Conservation (phyloP, 371 early-diverging fungal genomes). For the Zancudomyces culisetae region DNA sequence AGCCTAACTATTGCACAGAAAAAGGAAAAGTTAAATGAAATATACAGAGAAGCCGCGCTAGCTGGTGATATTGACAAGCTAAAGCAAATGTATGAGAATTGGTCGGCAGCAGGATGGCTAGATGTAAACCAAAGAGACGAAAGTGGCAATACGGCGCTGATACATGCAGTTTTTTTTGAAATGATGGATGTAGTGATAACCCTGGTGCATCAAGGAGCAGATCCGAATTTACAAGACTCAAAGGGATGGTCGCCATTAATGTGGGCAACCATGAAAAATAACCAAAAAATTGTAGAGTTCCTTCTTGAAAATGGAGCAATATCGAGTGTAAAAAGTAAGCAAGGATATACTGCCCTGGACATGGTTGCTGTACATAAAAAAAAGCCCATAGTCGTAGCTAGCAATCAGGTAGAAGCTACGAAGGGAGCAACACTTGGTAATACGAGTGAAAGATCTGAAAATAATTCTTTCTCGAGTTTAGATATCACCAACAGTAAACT, state of each 20-base stretch:
- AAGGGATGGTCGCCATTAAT: constrained; percentile 90
- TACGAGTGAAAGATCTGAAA: neutral
- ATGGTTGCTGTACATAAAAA: constrained; percentile 23
- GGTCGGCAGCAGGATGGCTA: constrained; percentile 31
- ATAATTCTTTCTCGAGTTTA: neutral
- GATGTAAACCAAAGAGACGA: constrained; percentile 63
- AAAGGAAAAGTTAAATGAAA: constrained; percentile 24
- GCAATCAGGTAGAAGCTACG: no score
- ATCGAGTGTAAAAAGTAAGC: constrained; percentile 38
- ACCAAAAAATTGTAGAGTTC: constrained; percentile 46
- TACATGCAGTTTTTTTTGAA: constrained; percentile 76
- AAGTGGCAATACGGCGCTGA: constrained; percentile 60
- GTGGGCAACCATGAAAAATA: constrained; percentile 84
- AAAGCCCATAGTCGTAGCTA: no score
- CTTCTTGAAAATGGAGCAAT: constrained; percentile 63
- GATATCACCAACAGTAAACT: no score
- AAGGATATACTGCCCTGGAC: constrained; percentile 64
- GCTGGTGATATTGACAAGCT: constrained; percentile 32
- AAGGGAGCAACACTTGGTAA: neutral
- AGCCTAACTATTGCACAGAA: constrained; percentile 9
- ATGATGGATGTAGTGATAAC: constrained; percentile 41
- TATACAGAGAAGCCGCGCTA: constrained; percentile 37
- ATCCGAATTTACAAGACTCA: constrained; percentile 52
- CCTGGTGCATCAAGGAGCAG: constrained; percentile 54
- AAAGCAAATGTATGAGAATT: constrained; percentile 28